Evolutionary conservation across 441 rosid genomes (phyloP), one percentile per base, ranked within the genome.

Genomic region (California macrophylla): DNA sequence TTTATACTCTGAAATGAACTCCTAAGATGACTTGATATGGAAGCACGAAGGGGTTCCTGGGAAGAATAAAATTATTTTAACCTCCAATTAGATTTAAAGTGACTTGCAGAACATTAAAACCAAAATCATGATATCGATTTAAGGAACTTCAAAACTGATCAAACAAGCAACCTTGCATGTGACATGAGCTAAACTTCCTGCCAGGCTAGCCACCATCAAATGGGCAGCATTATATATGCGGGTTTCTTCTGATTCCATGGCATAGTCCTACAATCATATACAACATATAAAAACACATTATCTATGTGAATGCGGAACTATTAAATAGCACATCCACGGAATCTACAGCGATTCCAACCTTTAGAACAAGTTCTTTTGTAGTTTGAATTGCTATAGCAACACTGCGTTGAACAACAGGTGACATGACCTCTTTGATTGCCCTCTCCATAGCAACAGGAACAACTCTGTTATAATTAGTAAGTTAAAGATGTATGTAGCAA

Each of bases 101-200:
- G 67, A 30, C 7, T 25, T 62, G 15, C 61, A 29, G 32, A 61
- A 32, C n/a, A 42, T n/a, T 38, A 38, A 47, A 47, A 47, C 28
- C 24, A 4, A 26, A 16, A 36, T 50, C 20, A 15, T 29, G 64
- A 69, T 60, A 66, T 58, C 42, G 64, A 18, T 28, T 32, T 8
- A 18, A 4, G 23, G 1, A 68, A 24, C 8, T 15, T 32, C 5
- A 18, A 60, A 64, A 64, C n/a, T 26, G 0, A 64, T 20, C 71
- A 67, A 16, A 61, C 60, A 76, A 26, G 64, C 23, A 77, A 92
- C 98, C 99, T 95, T 95, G 99, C 99, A 95, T 23, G 98, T 92
- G 60, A 89, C 99, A 82, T 96, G 99, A 73, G 99, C 99, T 42
- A 96, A 79, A 85, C 99, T 96, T 81, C 97, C 98, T 40, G 98